phyloP scores from a whole-genome alignment of 1,284 basidiomycete species.

The Baeospora myosura region DNA sequence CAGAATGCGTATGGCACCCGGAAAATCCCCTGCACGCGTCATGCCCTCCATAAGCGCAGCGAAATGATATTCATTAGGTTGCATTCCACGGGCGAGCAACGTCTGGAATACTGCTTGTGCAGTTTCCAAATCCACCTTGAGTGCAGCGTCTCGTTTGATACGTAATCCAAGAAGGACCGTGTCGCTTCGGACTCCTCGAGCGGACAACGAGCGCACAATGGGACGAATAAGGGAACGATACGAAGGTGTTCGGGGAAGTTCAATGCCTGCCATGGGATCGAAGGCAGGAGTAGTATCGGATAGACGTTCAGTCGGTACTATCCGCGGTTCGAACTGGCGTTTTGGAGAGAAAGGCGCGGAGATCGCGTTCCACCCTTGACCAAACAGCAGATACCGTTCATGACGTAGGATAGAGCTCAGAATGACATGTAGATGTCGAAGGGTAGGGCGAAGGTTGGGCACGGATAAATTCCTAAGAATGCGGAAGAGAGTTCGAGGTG shows the following conservation, averaged over 20 bases:
- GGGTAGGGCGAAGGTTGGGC: constrained; percentile 31
- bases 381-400: constrained; percentile 36
- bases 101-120: constrained; percentile 46
- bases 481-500: constrained; percentile 38
- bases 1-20: constrained; percentile 45
- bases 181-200: constrained; percentile 45
- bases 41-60: constrained; percentile 66
- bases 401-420: constrained; percentile 40
- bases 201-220: constrained; percentile 39
- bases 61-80: constrained; percentile 62
- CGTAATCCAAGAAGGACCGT: constrained; percentile 49
- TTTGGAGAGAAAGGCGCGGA: constrained; percentile 30
- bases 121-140: constrained; percentile 40
- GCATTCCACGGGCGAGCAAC: constrained; percentile 57
- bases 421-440: constrained; percentile 43
- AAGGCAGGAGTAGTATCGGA: constrained; percentile 25
- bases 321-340: constrained; percentile 15
- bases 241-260: constrained; percentile 24
- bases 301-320: constrained; percentile 17
- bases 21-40: constrained; percentile 43
- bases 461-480: constrained; percentile 38
- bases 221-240: constrained; percentile 33
- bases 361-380: constrained; percentile 44
- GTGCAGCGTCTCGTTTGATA: constrained; percentile 51
- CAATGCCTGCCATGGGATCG: constrained; percentile 45